These are phyloP conservation scores for Yarrowia hollandica DNA, from an alignment of 805 yeast species.

Conservation along the genomic window DNA sequence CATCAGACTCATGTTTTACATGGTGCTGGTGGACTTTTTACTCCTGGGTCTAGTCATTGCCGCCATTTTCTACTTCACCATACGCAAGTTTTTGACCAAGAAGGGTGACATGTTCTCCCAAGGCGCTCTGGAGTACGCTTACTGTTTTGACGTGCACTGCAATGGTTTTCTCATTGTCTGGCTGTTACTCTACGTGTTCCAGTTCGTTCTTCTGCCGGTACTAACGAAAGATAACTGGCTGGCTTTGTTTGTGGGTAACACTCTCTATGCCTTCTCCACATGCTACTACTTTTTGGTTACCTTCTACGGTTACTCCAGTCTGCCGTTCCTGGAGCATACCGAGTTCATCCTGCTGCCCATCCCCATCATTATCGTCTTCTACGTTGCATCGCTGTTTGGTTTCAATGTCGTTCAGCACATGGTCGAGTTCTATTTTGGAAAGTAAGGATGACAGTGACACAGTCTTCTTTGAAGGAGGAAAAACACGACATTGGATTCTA, in stretches of 20 bases:
- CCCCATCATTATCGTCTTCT: constrained; percentile 56
- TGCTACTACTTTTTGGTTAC: constrained; percentile 77
- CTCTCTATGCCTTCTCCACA: constrained; percentile 70
- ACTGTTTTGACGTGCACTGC: constrained; percentile 92
- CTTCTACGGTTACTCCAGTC: constrained; percentile 82
- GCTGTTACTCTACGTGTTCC: constrained; percentile 71
- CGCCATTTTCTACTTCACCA: constrained; percentile 69
- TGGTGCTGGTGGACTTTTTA: constrained; percentile 83
- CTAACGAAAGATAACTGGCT: constrained; percentile 63
- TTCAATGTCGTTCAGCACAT: constrained; percentile 71
- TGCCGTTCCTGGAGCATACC: constrained; percentile 65
- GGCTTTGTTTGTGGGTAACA: constrained; percentile 73
- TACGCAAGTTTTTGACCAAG: constrained; percentile 56
- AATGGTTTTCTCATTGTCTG: constrained; percentile 82
- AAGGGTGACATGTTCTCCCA: constrained; percentile 40
- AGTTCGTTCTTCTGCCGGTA: constrained; percentile 72
- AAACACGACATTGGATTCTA: too few species aligned
- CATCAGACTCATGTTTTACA: constrained; percentile 66
- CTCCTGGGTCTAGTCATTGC: constrained; percentile 67
- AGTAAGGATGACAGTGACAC: constrained; percentile 28
- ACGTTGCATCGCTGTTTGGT: constrained; percentile 63
- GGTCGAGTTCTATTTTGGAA: constrained; percentile 48
- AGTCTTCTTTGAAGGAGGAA: neutral
- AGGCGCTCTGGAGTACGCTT: constrained; percentile 79
- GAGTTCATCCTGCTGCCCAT: constrained; percentile 65